Base-by-base conservation (phyloP, 106 monocot species). In the Phalaenopsis equestris region DNA sequence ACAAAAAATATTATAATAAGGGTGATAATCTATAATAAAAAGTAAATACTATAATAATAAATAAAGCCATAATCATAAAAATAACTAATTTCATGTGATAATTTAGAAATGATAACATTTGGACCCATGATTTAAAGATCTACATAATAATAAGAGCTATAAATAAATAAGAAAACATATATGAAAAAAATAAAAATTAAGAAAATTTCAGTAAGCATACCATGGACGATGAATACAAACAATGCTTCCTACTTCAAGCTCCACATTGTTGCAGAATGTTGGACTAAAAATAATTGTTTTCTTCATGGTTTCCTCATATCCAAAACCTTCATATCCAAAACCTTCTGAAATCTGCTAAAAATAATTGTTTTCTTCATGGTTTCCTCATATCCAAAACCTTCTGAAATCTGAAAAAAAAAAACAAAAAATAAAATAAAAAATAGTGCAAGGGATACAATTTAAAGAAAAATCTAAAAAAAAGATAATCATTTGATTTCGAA, bases 171-270 rank as follows among this genome's bases (percentile, higher is more conserved):
- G 42, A 49, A 14, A 9, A 8, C 23, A 64, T 56, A 14, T 24
- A 23, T 38, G 70, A 12, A 70, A 70, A 70, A 14, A 39, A 12
- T 9, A 38, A 30, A 67, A 36, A 14, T 14, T 49, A 1, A 80
- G 43, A 1, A 61, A n/a, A 15, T 16, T 52, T 55, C 70, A 78
- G 55, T 12, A 75, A n/a, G 61, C 80, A 78, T 87, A 91, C 91
- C 91, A 91, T 77, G 91, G 91, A 52, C 85, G 80, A 42, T 83
- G 84, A 79, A 91, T 82, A 67, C 84, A 85, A 77, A 91, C 43
- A 5, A 83, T 47, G 21, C 82, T 89, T 76, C 91, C 91, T 42
- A 87, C 84, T 75, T 83, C 83, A 74, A 91, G 83, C 80, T 87
- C 91, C 81, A 86, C 87, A 42, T 78, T 82, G 42, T 75, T 80